Evolutionary conservation across 179 eudicot genomes (phyloP), one percentile per base, ranked within the genome.

Genomic region (Pouteria campechiana): DNA sequence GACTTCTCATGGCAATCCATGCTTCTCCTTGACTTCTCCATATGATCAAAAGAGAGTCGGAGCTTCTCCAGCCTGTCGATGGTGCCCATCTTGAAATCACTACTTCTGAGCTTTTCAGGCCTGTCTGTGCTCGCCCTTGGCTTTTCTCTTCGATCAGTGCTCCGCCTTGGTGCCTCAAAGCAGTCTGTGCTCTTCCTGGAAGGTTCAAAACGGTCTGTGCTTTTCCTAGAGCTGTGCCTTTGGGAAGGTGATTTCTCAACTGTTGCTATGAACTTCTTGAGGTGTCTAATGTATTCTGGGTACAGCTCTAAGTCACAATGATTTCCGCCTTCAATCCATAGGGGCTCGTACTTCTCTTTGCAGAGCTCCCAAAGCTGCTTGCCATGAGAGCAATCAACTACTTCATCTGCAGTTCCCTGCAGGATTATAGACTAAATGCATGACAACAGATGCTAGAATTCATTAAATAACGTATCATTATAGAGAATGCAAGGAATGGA

Each of bases 391-490:
- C 69, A 74, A 59, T 78, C 71, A 3, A 78, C 86, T 17, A 74
- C 86, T 48, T 74, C 81, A 43, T 78, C 86, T n/a, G 73, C 53
- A 39, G 86, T 78, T 50, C 86, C 86, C 86, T 78, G 34, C 21
- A 25, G 7, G 25, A 50, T 22, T 10, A 35, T 43, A 19, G 2
- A 31, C 43, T 5, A 13, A 2, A n/a, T 16, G 19, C 32, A 38
- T 16, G 14, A 28, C 16, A 28, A n/a, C n/a, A n/a, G n/a, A n/a
- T n/a, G n/a, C n/a, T n/a, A n/a, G n/a, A n/a, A n/a, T n/a, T n/a
- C n/a, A n/a, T n/a, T n/a, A n/a, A n/a, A n/a, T n/a, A n/a, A n/a
- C n/a, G n/a, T n/a, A n/a, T n/a, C n/a, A n/a, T n/a, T n/a, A n/a
- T n/a, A n/a, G n/a, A n/a, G n/a, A n/a, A n/a, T n/a, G n/a, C n/a